Evolutionary conservation across 129 eudicot genomes (phyloP).

Genomic region (Solidago caesia): DNA sequence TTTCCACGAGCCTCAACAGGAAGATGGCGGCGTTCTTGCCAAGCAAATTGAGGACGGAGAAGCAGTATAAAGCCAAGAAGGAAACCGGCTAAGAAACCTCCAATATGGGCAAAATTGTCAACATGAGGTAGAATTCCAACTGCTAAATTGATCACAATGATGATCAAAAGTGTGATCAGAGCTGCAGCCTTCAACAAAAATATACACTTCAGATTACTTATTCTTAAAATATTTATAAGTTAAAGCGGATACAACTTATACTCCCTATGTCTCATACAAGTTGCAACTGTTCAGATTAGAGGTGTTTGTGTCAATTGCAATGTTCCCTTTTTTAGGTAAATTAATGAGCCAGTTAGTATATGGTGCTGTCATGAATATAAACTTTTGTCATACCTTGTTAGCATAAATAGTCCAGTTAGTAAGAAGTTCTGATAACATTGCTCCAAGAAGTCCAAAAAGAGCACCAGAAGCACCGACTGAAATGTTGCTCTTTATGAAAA

Average conservation of each 20-base stretch:
- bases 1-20: conserved; percentile 56
- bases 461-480: conserved; percentile 99
- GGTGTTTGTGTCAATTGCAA: background rate
- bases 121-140: conserved; percentile 91
- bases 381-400: conserved; percentile 56
- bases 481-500: conserved; percentile 69
- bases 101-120: conserved; percentile 88
- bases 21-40: conserved; percentile 55
- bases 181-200: background rate
- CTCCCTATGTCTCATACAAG: background rate
- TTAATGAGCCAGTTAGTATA: background rate
- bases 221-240: background rate
- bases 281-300: background rate
- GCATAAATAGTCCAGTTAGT: conserved; percentile 95
- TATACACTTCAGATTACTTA: background rate
- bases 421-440: conserved; percentile 87
- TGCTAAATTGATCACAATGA: conserved; percentile 74
- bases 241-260: background rate
- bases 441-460: conserved; percentile 95
- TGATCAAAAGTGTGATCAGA: conserved; percentile 12
- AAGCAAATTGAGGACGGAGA: conserved; percentile 73
- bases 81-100: conserved; percentile 79
- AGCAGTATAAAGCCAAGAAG: conserved; percentile 78
- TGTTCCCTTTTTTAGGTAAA: background rate
- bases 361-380: background rate